phyloP scores from a whole-genome alignment of 345 rosid species.

The Durio zibethinus region DNA sequence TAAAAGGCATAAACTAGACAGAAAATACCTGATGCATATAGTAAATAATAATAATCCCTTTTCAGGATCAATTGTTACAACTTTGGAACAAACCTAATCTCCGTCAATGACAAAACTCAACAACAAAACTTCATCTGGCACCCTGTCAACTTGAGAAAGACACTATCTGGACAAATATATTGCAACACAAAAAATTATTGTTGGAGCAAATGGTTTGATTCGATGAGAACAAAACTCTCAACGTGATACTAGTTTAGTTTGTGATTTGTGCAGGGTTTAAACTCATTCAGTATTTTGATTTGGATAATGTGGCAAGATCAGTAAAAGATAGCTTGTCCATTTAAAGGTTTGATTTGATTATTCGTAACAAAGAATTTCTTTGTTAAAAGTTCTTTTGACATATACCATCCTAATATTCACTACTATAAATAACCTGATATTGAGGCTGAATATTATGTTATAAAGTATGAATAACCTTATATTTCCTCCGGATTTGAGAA shows the following conservation, averaged over 20 bases:
- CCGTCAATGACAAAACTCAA: neutral
- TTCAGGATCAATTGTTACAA: neutral
- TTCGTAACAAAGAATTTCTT: neutral
- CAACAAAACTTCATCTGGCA: neutral
- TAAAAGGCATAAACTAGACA: neutral
- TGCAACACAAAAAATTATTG: neutral
- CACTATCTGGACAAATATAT: neutral
- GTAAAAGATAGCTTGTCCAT: neutral
- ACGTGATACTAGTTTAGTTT: neutral
- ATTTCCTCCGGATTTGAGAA: no score
- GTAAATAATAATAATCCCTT: conserved; percentile 3
- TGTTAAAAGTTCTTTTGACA: neutral
- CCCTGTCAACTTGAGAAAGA: conserved; percentile 4
- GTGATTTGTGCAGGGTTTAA: neutral
- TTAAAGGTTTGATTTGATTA: neutral
- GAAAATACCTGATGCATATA: neutral
- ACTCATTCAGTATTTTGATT: neutral
- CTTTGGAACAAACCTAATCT: neutral
- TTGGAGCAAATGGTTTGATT: neutral
- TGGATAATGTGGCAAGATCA: neutral
- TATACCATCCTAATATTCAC: neutral
- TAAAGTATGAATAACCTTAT: no score
- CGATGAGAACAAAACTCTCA: neutral
- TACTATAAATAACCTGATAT: neutral
- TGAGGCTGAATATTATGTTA: no score